These are phyloP conservation scores for Cucumis melo DNA, from an alignment of 306 rosid genomes.

Conservation along the genomic window DNA sequence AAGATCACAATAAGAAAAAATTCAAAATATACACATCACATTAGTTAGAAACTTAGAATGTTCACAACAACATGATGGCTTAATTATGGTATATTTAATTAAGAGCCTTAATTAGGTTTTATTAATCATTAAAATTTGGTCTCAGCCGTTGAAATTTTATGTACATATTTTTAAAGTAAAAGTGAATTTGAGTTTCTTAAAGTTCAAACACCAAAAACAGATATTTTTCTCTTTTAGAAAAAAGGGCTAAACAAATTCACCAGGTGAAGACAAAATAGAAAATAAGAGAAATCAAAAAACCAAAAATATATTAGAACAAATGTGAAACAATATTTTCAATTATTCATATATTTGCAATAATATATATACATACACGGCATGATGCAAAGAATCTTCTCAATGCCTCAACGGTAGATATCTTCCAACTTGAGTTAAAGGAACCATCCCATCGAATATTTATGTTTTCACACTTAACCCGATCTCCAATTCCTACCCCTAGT, in stretches of 20 bases:
- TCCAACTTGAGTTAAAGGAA: background rate
- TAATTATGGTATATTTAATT: background rate
- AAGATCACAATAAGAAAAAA: background rate
- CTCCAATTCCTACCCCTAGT: background rate
- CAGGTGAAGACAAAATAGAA: background rate
- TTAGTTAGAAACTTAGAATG: background rate
- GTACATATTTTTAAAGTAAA: background rate
- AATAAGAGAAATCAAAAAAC: background rate
- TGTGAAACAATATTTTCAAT: background rate
- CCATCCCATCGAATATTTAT: background rate
- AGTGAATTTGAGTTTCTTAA: background rate
- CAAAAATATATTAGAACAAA: background rate
- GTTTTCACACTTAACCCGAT: background rate
- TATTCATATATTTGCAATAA: background rate
- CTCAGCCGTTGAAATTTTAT: background rate
- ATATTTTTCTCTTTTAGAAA: too few relatives aligned
- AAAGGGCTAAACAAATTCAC: too few relatives aligned
- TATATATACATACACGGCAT: background rate
- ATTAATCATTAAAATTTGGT: background rate
- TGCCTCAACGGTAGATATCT: background rate
- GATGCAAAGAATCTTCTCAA: background rate
- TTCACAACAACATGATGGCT: background rate
- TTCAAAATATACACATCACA: background rate
- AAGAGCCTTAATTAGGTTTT: background rate
- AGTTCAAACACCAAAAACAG: background rate